Evolutionary conservation across 768 basidiomycete genomes (phyloP).

Genomic region (Lactarius akahatsu): DNA sequence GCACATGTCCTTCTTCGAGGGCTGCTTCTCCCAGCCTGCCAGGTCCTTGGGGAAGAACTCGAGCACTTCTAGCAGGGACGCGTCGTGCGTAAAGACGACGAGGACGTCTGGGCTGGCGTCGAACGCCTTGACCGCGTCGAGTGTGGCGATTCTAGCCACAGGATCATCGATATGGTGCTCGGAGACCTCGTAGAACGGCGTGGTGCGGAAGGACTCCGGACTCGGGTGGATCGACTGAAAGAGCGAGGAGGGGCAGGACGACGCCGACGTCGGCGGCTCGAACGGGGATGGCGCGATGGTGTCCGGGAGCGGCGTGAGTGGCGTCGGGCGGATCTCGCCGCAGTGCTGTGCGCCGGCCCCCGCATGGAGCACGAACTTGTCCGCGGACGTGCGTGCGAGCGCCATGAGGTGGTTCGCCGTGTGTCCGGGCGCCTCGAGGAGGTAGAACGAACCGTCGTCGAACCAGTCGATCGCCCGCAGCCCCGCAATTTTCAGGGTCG

Average conservation of each 20-base stretch:
- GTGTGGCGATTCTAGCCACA: not conserved
- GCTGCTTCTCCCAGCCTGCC: not conserved
- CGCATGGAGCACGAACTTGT: not conserved
- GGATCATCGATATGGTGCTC: not conserved
- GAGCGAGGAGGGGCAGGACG: not conserved
- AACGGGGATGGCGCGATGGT: not conserved
- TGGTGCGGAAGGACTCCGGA: not conserved
- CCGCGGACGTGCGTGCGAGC: not conserved
- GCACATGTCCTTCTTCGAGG: not conserved
- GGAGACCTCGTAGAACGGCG: not conserved
- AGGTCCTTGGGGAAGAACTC: not conserved
- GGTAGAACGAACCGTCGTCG: not conserved
- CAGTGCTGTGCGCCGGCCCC: not conserved
- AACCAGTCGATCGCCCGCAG: constrained; percentile 8
- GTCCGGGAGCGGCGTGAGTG: not conserved
- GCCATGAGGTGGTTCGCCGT: not conserved
- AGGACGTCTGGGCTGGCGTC: too few species aligned
- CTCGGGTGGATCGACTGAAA: not conserved
- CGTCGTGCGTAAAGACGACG: too few species aligned
- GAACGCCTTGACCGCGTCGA: too few species aligned
- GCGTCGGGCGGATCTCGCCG: not conserved
- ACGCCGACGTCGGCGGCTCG: not conserved
- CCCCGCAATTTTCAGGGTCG: not conserved
- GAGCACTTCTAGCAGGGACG: not conserved
- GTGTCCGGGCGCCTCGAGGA: constrained; percentile 1